A percentile compares a stretch with the other conserved stretches of the same genome.
Evolutionary conservation across 2,329 filamentous ascomycete species (phyloP).

Genomic region (Emmonsiellopsis sp.): DNA sequence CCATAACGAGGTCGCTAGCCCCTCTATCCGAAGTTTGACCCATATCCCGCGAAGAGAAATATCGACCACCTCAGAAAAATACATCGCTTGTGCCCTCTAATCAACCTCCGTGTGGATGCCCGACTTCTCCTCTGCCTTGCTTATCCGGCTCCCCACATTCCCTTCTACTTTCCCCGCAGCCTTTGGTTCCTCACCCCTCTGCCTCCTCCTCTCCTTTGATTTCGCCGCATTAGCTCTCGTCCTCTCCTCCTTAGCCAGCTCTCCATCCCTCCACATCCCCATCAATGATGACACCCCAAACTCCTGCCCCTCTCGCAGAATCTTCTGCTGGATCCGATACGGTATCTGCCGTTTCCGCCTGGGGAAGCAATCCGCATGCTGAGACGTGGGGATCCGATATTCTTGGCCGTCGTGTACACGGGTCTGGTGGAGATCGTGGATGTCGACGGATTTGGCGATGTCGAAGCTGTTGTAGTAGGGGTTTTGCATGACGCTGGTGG

Average conservation of each 20-base stretch:
- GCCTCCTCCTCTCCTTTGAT: background rate
- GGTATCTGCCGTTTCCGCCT: slow-evolving; percentile 16
- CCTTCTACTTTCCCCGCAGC: too few species aligned
- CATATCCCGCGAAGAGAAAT: too few species aligned
- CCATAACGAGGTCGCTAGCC: too few species aligned
- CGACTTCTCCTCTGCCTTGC: too few species aligned
- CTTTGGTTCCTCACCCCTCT: background rate
- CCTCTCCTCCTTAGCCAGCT: slow-evolving; percentile 3
- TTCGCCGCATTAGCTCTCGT: too few species aligned
- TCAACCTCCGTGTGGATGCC: too few species aligned
- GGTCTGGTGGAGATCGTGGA: slow-evolving; percentile 20
- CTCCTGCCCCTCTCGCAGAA: slow-evolving; percentile 13
- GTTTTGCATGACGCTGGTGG: slow-evolving; percentile 19
- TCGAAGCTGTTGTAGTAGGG: slow-evolving; percentile 23
- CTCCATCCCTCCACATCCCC: slow-evolving; percentile 16
- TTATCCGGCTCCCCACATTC: too few species aligned
- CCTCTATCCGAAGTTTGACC: too few species aligned
- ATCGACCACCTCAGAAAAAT: too few species aligned
- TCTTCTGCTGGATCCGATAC: slow-evolving; percentile 12
- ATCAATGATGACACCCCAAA: slow-evolving; percentile 20
- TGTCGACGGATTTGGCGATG: slow-evolving; percentile 15
- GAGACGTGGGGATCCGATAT: slow-evolving; percentile 15
- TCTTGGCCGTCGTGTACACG: too few species aligned
- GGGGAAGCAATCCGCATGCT: slow-evolving; percentile 24
- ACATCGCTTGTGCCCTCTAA: too few species aligned